These are phyloP conservation scores for Phallus indusiatus DNA, from an alignment of 768 basidiomycete genomes.

Conservation along the genomic window DNA sequence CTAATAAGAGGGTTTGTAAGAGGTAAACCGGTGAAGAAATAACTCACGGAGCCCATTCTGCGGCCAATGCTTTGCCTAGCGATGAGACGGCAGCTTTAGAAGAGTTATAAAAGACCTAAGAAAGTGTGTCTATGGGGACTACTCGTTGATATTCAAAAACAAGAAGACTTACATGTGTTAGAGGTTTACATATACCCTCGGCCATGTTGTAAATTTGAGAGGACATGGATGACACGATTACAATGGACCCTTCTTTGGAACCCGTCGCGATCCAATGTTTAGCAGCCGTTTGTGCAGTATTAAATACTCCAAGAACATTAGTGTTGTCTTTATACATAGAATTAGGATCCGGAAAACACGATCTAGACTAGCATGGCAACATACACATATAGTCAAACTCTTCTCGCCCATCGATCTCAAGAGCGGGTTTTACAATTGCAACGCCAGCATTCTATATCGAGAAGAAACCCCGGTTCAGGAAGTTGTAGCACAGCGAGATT, in stretches of 20 bases:
- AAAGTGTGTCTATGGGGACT: background rate
- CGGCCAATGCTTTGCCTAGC: slow-evolving; percentile 4
- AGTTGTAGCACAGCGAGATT: background rate
- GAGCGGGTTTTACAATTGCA: slow-evolving; percentile 5
- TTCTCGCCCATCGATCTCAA: slow-evolving; percentile 6
- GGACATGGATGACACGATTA: slow-evolving; percentile 6
- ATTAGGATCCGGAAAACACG: background rate
- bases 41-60: slow-evolving; percentile 6
- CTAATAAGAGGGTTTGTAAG: background rate
- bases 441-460: slow-evolving; percentile 4
- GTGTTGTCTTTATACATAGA: slow-evolving; percentile 2
- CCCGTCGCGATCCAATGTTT: slow-evolving; percentile 1
- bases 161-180: background rate
- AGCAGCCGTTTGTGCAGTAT: slow-evolving; percentile 6
- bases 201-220: slow-evolving; percentile 7
- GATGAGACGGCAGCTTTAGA: slow-evolving; percentile 9
- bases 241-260: slow-evolving; percentile 5
- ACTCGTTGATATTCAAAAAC: background rate
- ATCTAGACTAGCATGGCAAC: background rate
- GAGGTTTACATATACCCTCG: slow-evolving; percentile 1
- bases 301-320: slow-evolving; percentile 7
- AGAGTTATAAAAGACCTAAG: slow-evolving; percentile 7
- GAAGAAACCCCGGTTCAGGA: background rate
- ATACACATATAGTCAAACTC: slow-evolving; percentile 8
- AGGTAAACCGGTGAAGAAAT: background rate